A percentile compares a stretch with the other conserved stretches of the same genome.
Conservation (phyloP, 768 basidiomycete genomes). For the Russula olivacea region DNA sequence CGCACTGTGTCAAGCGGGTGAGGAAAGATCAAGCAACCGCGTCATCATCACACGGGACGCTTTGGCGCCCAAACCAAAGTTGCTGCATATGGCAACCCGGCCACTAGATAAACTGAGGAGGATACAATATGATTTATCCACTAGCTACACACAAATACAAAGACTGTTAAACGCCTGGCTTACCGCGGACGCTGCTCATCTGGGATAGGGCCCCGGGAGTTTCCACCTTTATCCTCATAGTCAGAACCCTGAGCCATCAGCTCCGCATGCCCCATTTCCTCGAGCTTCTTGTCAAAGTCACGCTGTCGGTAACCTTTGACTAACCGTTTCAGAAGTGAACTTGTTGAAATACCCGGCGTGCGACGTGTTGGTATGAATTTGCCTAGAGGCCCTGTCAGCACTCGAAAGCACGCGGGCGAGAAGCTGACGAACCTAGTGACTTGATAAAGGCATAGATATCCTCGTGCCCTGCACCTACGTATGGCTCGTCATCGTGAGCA, state of each 20-base stretch:
- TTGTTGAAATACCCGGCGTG: constrained; percentile 92
- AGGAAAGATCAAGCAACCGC: neutral
- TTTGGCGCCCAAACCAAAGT: too few species aligned
- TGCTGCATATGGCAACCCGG: too few species aligned
- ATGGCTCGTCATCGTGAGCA: constrained; percentile 92
- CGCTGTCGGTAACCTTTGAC: constrained; percentile 79
- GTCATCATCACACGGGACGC: constrained; percentile 39
- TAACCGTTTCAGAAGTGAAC: constrained; percentile 86
- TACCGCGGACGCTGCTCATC: constrained; percentile 3
- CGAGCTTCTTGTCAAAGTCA: constrained; percentile 83
- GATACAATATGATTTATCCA: neutral
- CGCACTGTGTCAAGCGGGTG: neutral
- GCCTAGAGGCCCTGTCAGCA: constrained; percentile 41
- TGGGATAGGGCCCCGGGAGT: neutral
- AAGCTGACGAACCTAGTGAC: constrained; percentile 54
- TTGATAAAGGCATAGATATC: constrained; percentile 87
- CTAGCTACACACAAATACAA: neutral
- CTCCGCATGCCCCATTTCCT: constrained; percentile 77
- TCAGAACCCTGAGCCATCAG: constrained; percentile 53
- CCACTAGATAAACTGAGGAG: too few species aligned
- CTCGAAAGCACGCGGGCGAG: neutral
- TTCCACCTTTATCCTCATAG: constrained; percentile 29
- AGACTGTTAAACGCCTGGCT: neutral
- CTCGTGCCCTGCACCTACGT: constrained; percentile 66
- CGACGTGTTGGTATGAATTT: constrained; percentile 93